Evolutionary conservation across 2,329 filamentous ascomycete species (phyloP).

Genomic region (Triangularia setosa): DNA sequence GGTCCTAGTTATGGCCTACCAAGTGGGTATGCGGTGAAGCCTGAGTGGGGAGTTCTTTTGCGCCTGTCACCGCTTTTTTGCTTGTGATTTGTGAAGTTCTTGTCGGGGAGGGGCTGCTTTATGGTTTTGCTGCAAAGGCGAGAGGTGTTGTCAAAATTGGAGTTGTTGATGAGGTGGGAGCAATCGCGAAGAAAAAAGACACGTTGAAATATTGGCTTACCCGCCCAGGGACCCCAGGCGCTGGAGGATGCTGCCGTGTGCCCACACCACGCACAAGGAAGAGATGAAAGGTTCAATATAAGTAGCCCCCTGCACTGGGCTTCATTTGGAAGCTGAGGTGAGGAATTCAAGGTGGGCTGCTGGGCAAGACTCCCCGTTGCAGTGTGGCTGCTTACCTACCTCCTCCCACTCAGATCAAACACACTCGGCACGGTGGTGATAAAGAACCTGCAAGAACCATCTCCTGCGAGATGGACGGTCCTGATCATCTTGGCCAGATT

Average conservation of each 20-base stretch:
- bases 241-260: not conserved
- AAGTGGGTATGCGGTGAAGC: not conserved
- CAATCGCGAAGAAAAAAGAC: not conserved
- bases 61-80: not conserved
- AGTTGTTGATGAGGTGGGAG: not conserved
- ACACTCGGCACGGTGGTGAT: not conserved
- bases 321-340: not conserved
- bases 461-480: not conserved
- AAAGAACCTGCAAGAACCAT: not conserved
- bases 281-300: not conserved
- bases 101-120: not conserved
- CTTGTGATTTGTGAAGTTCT: not conserved
- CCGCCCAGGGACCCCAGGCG: not conserved
- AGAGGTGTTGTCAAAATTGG: not conserved
- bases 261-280: not conserved
- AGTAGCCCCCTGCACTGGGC: not conserved
- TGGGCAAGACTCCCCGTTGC: not conserved
- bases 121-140: not conserved
- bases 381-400: not conserved
- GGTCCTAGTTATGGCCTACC: not conserved
- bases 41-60: not conserved
- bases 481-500: not conserved
- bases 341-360: not conserved
- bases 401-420: not conserved
- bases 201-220: constrained; percentile 2